These are phyloP conservation scores for Setaria italica DNA, from an alignment of 202 grass and related monocot species.

Conservation along the genomic window DNA sequence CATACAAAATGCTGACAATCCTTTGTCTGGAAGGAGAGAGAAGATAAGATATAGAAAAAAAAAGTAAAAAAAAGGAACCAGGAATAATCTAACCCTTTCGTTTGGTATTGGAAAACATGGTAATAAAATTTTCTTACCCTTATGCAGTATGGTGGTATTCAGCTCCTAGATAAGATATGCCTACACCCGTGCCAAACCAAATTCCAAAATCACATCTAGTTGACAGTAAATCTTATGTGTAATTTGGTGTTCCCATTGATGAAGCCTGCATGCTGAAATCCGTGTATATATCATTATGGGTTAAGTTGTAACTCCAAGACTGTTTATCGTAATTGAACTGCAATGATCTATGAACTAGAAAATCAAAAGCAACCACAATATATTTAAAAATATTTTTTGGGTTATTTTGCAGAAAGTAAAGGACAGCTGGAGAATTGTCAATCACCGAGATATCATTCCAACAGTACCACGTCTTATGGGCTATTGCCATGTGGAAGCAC, in stretches of 20 bases:
- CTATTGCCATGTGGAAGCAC: constrained; percentile 93
- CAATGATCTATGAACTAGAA: constrained; percentile 11
- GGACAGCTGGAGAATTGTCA: constrained; percentile 97
- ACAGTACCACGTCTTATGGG: constrained; percentile 97
- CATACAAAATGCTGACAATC: constrained; percentile 8
- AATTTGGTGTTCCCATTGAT: background rate
- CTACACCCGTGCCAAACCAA: background rate
- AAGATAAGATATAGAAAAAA: constrained; percentile 1
- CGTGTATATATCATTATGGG: constrained; percentile 7
- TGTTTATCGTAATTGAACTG: constrained; percentile 5
- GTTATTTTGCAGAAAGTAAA: constrained; percentile 79
- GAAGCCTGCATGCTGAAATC: constrained; percentile 24
- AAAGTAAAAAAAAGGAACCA: background rate
- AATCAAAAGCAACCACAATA: background rate
- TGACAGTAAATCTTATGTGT: constrained; percentile 27
- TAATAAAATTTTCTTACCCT: background rate
- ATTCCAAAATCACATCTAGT: background rate
- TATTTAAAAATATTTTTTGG: constrained; percentile 17
- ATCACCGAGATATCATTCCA: constrained; percentile 96
- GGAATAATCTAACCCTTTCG: background rate
- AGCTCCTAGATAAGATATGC: background rate
- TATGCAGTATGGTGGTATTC: background rate
- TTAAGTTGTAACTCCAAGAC: constrained; percentile 2
- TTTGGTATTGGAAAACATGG: background rate
- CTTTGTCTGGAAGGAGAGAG: constrained; percentile 19